Evolutionary conservation across 768 basidiomycete species (phyloP).

Genomic region (Mycena rebaudengoi): DNA sequence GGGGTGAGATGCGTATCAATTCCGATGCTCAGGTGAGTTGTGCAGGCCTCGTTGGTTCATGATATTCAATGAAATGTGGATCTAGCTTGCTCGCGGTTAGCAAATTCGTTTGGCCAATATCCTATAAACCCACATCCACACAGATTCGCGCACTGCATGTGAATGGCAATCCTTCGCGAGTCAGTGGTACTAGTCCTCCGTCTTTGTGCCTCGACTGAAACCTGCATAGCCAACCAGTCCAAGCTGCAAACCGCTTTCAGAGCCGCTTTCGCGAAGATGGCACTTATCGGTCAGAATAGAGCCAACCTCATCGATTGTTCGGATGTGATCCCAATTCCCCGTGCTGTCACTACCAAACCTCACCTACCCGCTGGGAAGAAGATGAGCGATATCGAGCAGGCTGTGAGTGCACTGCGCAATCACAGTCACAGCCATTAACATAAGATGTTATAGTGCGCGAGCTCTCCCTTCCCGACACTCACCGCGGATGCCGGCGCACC

Average conservation of each 20-base stretch:
- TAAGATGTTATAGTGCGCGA: conserved; percentile 37
- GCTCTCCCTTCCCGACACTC: conserved; percentile 45
- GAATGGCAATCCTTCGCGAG: conserved; percentile 55
- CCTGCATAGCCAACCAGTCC: conserved; percentile 35
- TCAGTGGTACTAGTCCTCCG: background rate
- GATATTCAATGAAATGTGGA: background rate
- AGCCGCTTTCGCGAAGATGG: conserved; percentile 54
- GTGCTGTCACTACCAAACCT: conserved; percentile 33
- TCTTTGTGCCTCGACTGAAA: no score
- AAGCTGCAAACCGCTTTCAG: conserved; percentile 45
- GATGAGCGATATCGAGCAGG: conserved; percentile 40
- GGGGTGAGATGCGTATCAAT: conserved; percentile 53
- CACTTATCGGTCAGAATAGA: conserved; percentile 49
- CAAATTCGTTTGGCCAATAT: background rate
- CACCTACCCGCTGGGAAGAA: conserved; percentile 43
- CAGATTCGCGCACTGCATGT: conserved; percentile 55
- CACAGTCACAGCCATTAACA: conserved; percentile 29
- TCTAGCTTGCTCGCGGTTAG: conserved; percentile 38
- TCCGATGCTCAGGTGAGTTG: conserved; percentile 44
- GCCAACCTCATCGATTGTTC: conserved; percentile 51
- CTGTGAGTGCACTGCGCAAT: conserved; percentile 25
- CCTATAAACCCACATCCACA: conserved; percentile 6
- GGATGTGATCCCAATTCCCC: conserved; percentile 51
- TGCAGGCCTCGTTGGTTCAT: background rate
- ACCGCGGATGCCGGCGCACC: conserved; percentile 28